Conservation (phyloP, 768 basidiomycete genomes). For the Suillus ampliporus region DNA sequence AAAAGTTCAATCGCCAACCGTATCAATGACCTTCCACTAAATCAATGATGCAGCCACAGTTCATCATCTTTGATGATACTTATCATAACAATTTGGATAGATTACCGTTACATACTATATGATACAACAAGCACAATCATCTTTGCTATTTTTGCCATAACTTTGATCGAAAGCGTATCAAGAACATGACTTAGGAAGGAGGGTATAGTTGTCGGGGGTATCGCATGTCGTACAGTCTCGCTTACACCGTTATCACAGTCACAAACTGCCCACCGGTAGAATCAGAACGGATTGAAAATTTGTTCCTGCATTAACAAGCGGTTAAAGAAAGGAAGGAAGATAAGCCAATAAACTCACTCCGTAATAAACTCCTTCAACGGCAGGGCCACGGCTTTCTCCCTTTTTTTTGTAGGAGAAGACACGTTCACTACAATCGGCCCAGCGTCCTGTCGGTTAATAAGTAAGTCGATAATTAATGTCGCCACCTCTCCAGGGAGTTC, state of each 20-base stretch:
- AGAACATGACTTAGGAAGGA: not conserved
- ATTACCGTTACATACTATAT: not conserved
- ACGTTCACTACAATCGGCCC: not conserved
- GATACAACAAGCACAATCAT: not conserved
- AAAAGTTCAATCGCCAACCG: too few species aligned
- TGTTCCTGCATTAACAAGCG: not conserved
- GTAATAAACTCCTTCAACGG: not conserved
- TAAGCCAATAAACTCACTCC: not conserved
- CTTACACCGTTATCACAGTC: not conserved
- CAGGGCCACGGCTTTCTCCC: fast-evolving
- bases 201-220: conserved; percentile 3
- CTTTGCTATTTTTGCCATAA: not conserved
- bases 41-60: too few species aligned
- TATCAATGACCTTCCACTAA: too few species aligned
- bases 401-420: not conserved
- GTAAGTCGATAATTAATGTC: not conserved
- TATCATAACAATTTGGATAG: not conserved
- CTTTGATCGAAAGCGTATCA: not conserved
- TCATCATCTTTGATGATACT: too few species aligned
- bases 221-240: not conserved
- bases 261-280: not conserved
- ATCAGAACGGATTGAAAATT: not conserved
- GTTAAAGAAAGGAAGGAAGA: not conserved
- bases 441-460: not conserved
- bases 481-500: too few species aligned